phyloP scores from a whole-genome alignment of 768 basidiomycete species.

The Tremella fuciformis region DNA sequence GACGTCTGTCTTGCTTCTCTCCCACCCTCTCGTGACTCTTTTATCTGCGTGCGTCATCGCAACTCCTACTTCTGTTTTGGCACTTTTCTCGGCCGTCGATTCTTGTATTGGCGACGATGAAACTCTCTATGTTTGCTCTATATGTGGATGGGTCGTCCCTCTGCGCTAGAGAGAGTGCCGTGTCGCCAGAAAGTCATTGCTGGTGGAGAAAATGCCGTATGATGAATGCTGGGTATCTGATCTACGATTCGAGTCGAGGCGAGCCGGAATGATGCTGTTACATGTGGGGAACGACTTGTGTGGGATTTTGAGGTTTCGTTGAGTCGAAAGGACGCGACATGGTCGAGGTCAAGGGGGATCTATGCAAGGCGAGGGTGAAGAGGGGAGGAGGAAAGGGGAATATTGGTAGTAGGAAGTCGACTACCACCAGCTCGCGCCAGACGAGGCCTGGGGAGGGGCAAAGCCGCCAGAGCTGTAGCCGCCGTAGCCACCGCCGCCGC shows the following conservation, averaged over 20 bases:
- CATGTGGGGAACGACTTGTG: too few species aligned
- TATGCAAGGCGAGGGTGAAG: background rate
- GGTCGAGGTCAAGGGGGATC: background rate
- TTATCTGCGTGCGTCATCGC: too few species aligned
- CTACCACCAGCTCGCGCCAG: conserved; percentile 47
- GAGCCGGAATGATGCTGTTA: background rate
- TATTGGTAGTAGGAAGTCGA: background rate
- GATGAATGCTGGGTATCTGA: conserved; percentile 5
- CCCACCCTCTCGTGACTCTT: too few species aligned
- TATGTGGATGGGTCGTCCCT: too few species aligned
- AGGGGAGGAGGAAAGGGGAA: background rate
- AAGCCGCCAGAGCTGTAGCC: conserved; percentile 46
- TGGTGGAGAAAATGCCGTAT: background rate
- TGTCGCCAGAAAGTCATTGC: too few species aligned
- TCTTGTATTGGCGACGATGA: too few species aligned
- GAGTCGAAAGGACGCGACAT: background rate
- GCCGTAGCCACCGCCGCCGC: conserved; percentile 59
- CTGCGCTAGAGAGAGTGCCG: too few species aligned
- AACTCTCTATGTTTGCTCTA: too few species aligned
- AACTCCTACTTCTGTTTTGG: too few species aligned
- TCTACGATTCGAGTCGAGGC: background rate
- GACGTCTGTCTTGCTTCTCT: too few species aligned
- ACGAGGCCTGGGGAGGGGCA: conserved; percentile 35
- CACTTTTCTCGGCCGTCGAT: too few species aligned
- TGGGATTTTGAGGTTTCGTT: background rate